Base-by-base conservation (phyloP, 768 basidiomycete genomes). In the Collybia sp. region DNA sequence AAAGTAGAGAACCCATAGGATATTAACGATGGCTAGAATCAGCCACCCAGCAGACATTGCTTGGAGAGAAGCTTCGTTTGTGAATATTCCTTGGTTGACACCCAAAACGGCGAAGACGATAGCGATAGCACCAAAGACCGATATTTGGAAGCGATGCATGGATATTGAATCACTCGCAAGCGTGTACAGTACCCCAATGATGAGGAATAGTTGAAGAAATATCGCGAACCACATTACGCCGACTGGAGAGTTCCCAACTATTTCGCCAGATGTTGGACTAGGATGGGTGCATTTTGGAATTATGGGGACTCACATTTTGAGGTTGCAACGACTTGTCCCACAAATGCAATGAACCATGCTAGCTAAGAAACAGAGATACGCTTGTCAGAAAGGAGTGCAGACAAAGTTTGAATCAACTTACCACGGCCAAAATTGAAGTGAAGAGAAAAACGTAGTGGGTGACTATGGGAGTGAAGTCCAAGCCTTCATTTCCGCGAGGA, bases 1-100 rank as follows among this genome's bases (percentile, higher is more conserved):
- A 66, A 99, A 95, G 72, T 92, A 96, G 49, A 97, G 80, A 12
- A 94, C 82, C 95, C 95, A 99, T 48, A 98, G 68, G 60, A 98
- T 88, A 73, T 98, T 77, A 47, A 94, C 88, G 51, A 97, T 79
- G 30, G 93, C 72, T 44, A 95, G 79, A 51, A 99, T 82, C 56
- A 99, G 79, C 90, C 91, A 99, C 48, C 95, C 96, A 2, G 89
- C 92, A 20, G 88, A 86, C 75, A 93, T 83, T 6, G 94, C 91
- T 51, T 88, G 83, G 47, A 82, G 67, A 2, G 89, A 70, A 8
- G 72, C 66, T 10, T 42, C 40, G 20, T 59, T 55, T n/a, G 74
- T 52, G 62, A 80, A 91, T 49, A 90, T 83, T 57, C 82, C 83
- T 35, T 67, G 54, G 58, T 88, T 76, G 47, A 85, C 83, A 41